Conservation (phyloP, 345 rosid species). For the Salix viminalis region DNA sequence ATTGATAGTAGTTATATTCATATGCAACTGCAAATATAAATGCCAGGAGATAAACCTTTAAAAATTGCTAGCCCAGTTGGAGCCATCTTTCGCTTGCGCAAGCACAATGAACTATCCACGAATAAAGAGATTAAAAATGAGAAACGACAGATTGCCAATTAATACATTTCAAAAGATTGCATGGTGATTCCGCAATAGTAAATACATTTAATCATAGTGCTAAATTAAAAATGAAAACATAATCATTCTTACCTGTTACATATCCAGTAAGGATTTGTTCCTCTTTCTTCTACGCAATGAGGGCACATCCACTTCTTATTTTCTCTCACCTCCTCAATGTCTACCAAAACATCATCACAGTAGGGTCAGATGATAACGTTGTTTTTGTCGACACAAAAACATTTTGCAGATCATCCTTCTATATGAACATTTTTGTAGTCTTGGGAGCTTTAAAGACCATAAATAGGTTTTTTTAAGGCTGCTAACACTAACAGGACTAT, state of each 20-base stretch:
- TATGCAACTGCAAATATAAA: neutral
- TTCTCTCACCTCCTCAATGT: constrained; percentile 36
- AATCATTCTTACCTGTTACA: constrained; percentile 26
- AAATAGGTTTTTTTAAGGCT: too few species aligned
- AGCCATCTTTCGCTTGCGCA: constrained; percentile 30
- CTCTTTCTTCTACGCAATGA: constrained; percentile 42
- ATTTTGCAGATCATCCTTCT: neutral
- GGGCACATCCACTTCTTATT: constrained; percentile 47
- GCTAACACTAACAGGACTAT: too few species aligned
- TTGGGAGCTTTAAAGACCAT: neutral
- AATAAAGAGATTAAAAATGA: neutral
- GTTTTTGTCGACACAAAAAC: neutral
- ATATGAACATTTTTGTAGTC: neutral
- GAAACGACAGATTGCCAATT: too few species aligned
- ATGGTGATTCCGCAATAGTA: neutral
- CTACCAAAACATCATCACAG: constrained; percentile 7
- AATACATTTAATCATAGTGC: neutral
- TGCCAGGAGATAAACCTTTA: constrained; percentile 14
- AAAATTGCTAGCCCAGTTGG: constrained; percentile 37
- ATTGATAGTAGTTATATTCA: neutral
- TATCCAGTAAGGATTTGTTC: constrained; percentile 39
- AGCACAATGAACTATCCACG: constrained; percentile 28
- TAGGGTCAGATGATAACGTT: neutral
- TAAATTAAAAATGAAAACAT: neutral
- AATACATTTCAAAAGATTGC: neutral